A percentile compares a stretch with the other conserved stretches of the same genome.
phyloP scores from a whole-genome alignment of 2,329 filamentous ascomycete species.

The Aspergillus melleus region DNA sequence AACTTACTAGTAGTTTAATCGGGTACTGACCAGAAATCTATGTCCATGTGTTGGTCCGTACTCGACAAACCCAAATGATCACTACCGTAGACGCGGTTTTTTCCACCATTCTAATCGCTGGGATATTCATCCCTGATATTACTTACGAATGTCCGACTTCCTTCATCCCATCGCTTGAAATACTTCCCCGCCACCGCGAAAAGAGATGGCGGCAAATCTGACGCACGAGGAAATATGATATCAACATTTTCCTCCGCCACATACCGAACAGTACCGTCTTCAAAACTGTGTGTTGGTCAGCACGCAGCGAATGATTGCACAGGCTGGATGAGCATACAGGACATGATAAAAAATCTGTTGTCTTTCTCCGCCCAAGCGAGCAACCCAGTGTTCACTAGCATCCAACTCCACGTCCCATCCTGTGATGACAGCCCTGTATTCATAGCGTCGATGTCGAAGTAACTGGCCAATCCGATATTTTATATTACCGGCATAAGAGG shows the following conservation, averaged over 20 bases:
- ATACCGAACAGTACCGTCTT: conserved; percentile 69
- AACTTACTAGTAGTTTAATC: no score
- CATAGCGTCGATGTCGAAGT: conserved; percentile 78
- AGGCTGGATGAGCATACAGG: conserved; percentile 62
- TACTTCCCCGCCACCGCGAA: conserved; percentile 74
- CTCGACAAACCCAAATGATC: no score
- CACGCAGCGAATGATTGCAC: not conserved
- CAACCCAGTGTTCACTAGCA: conserved; percentile 63
- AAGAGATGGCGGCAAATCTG: conserved; percentile 52
- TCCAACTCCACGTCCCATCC: conserved; percentile 74
- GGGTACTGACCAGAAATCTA: no score
- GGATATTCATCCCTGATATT: conserved; percentile 83
- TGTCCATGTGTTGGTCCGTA: no score
- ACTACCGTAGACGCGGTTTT: no score
- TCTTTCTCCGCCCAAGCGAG: conserved; percentile 58
- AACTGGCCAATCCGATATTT: conserved; percentile 76
- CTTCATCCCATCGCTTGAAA: conserved; percentile 81
- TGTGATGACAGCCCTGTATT: conserved; percentile 77
- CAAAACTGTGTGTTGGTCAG: conserved; percentile 51
- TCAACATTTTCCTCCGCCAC: conserved; percentile 81
- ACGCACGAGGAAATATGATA: conserved; percentile 55
- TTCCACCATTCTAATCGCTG: conserved; percentile 61
- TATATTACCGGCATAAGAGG: conserved; percentile 46
- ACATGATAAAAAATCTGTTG: conserved; percentile 81
- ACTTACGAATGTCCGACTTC: conserved; percentile 71